Evolutionary conservation across 176 grass and related monocot genomes (phyloP), one percentile per base, ranked within the genome.

Genomic region (Zoysia pacifica): DNA sequence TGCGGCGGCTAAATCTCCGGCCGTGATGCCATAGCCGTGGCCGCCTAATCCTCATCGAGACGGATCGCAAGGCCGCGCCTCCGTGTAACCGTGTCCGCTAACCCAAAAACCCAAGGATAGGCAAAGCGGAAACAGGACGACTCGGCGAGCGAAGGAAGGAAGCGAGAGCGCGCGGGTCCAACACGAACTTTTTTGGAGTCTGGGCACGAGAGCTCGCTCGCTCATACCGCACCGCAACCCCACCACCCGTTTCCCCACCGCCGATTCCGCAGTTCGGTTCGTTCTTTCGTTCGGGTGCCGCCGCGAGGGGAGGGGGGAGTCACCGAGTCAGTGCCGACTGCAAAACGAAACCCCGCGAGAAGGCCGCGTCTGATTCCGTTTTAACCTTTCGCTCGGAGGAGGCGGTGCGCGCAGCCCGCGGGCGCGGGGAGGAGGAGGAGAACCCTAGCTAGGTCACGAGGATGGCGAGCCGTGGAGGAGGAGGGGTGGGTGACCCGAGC

Each of bases 241-340:
- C 69, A 55, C 70, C 86, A 69, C 40, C 58, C 56, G 12, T 56
- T 60, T 60, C 39, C 44, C 67, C 80, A 79, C 67, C 76, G 64
- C 77, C 40, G 41, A 35, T 56, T 79, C 75, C 69, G 51, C 41
- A 62, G 79, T 74, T 74, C 75, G 61, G 45, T 53, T 28, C 74
- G 14, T 28, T 28, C 28, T 28, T 28, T 28, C 28, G 45, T 52
- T 52, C 50, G 50, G 72, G 42, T 67, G 53, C 64, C 73, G n/a
- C 44, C 44, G 59, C 19, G 28, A 74, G 18, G 59, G 55, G 11
- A 51, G 12, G 12, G 7, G 35, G 51, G 11, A 52, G 12, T 9
- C n/a, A 9, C 39, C 38, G 48, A n/a, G 55, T 18, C 18, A 58
- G 7, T 35, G 59, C 20, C 20, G 11, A 62, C 35, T 20, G 61